A percentile compares a stretch with the other conserved stretches of the same genome.
Conservation (phyloP, 2,329 filamentous ascomycete genomes). For the Claviceps humidiphila region DNA sequence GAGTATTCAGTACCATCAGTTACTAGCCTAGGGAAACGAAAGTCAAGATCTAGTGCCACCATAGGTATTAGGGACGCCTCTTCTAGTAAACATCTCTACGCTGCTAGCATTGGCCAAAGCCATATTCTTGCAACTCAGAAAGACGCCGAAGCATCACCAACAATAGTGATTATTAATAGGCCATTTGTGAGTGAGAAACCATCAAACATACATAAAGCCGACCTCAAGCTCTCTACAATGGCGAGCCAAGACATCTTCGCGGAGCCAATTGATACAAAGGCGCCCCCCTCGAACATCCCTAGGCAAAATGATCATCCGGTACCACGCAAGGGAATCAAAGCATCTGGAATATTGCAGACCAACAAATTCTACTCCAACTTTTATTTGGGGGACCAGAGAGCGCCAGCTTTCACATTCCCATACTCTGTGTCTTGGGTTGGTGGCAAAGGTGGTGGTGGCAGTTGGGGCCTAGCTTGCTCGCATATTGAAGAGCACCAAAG, state of each 20-base stretch:
- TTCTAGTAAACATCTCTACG: not conserved
- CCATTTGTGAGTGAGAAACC: not conserved
- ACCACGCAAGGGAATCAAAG: conserved; percentile 35
- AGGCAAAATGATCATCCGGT: conserved; percentile 45
- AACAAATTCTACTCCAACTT: conserved; percentile 79
- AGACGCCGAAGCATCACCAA: not conserved
- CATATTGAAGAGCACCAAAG: conserved; percentile 58
- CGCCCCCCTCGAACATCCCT: conserved; percentile 35
- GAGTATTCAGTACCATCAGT: not conserved
- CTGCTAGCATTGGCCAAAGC: not conserved
- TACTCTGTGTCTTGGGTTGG: conserved; percentile 58
- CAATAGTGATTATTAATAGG: no score
- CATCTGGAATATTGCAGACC: conserved; percentile 44
- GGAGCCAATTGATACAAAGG: conserved; percentile 36
- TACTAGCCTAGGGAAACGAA: not conserved
- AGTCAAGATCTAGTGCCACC: not conserved
- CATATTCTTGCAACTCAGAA: not conserved
- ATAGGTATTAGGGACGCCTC: not conserved
- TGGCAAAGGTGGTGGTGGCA: conserved; percentile 46
- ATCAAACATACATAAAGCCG: not conserved
- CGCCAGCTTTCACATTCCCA: conserved; percentile 61
- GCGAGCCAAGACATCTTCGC: conserved; percentile 38
- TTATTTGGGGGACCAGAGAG: conserved; percentile 59
- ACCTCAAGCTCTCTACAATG: conserved; percentile 9
- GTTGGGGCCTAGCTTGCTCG: conserved; percentile 66